A percentile compares a stretch with the other conserved stretches of the same genome.
Evolutionary conservation across 495 filamentous ascomycete species (phyloP).

Genomic region (Lasiosphaeria ovina): DNA sequence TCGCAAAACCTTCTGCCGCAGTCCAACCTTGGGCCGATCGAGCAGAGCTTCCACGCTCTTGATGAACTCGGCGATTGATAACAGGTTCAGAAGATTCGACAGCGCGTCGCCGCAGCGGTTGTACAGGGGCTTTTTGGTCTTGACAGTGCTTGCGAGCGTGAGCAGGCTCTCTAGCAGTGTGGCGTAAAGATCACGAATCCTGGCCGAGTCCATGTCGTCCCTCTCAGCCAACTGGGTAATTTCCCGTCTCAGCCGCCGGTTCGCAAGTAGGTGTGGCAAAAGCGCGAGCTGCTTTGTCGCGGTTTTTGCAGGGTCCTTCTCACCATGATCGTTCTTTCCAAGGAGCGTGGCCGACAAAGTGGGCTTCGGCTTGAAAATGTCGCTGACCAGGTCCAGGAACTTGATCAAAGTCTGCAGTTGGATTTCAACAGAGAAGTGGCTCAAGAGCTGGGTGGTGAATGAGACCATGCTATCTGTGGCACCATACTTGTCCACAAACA

Average conservation of each 20-base stretch:
- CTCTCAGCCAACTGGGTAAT: conserved; percentile 48
- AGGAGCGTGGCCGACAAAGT: conserved; percentile 66
- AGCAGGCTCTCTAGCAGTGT: conserved; percentile 67
- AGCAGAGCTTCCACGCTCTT: conserved; percentile 77
- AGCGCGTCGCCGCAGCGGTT: conserved; percentile 67
- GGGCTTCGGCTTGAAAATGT: conserved; percentile 70
- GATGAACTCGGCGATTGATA: conserved; percentile 82
- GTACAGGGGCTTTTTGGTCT: conserved; percentile 59
- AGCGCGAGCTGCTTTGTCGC: conserved; percentile 61
- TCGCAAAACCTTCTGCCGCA: conserved; percentile 75
- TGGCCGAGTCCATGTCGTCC: conserved; percentile 58
- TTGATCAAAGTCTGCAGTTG: conserved; percentile 71
- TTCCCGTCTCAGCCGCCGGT: conserved; percentile 46
- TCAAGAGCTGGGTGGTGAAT: conserved; percentile 55
- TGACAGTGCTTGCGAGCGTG: conserved; percentile 57
- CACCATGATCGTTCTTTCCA: conserved; percentile 59
- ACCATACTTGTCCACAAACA: conserved; percentile 69
- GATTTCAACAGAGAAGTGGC: conserved; percentile 57
- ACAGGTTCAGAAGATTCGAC: conserved; percentile 68
- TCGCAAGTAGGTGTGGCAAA: conserved; percentile 53
- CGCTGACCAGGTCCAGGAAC: conserved; percentile 67
- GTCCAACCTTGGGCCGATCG: conserved; percentile 63
- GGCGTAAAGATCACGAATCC: conserved; percentile 66
- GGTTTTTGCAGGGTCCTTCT: conserved; percentile 56
- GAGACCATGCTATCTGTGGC: conserved; percentile 46